Conservation (phyloP, 2,329 filamentous ascomycete species). For the Dactylellina parvicollis region DNA sequence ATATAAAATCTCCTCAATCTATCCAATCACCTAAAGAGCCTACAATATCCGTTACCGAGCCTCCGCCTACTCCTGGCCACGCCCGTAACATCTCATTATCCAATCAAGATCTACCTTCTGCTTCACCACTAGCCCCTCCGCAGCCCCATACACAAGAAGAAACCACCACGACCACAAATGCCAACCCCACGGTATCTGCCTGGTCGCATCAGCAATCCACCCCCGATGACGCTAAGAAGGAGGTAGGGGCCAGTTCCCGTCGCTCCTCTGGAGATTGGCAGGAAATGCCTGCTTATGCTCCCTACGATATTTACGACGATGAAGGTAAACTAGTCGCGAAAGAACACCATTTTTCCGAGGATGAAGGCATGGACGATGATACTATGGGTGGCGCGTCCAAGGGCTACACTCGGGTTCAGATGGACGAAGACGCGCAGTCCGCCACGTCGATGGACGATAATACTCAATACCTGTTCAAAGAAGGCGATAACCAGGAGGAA, state of each 20-base stretch:
- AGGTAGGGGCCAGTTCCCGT: slow-evolving; percentile 62
- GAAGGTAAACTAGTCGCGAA: slow-evolving; percentile 85
- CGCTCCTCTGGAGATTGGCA: slow-evolving; percentile 81
- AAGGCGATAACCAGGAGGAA: slow-evolving; percentile 78
- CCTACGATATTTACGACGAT: slow-evolving; percentile 95
- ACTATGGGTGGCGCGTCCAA: slow-evolving; percentile 88
- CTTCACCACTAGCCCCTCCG: slow-evolving; percentile 14
- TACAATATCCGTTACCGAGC: background rate
- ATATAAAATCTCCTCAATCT: slow-evolving; percentile 14
- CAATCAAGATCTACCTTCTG: slow-evolving; percentile 9
- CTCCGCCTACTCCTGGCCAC: background rate
- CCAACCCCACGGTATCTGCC: slow-evolving; percentile 70
- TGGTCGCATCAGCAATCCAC: slow-evolving; percentile 86
- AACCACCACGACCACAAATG: background rate
- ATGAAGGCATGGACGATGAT: slow-evolving; percentile 70
- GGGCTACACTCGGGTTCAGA: slow-evolving; percentile 92
- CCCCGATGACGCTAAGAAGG: slow-evolving; percentile 65
- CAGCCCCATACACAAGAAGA: background rate
- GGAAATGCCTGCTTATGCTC: slow-evolving; percentile 90
- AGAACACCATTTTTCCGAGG: slow-evolving; percentile 75
- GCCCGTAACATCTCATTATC: slow-evolving; percentile 20
- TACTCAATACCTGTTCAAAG: slow-evolving; percentile 92
- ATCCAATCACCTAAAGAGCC: slow-evolving; percentile 4
- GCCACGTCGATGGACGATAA: slow-evolving; percentile 97
- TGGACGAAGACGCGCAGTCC: slow-evolving; percentile 93